Evolutionary conservation across 2,329 filamentous ascomycete genomes (phyloP).

Genomic region (Daldinia eschscholtzii): DNA sequence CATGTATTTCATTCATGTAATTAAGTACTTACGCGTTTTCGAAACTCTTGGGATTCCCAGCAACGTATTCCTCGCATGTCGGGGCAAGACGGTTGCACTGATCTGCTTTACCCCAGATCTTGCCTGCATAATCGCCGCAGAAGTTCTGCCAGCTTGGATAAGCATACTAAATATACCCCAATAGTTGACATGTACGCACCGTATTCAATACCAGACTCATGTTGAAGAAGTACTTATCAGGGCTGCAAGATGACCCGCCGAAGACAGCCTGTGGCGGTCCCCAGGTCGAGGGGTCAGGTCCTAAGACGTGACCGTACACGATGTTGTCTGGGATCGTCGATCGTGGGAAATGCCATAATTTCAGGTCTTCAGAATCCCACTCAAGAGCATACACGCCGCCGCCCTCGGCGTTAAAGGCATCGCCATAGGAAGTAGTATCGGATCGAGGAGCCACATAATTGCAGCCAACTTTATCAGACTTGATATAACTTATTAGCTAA

Average conservation of each 20-base stretch:
- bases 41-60: conserved; percentile 60
- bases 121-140: conserved; percentile 79
- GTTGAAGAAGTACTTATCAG: conserved; percentile 73
- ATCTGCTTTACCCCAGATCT: conserved; percentile 57
- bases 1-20: not conserved
- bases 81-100: conserved; percentile 57
- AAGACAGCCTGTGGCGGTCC: conserved; percentile 77
- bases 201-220: conserved; percentile 82
- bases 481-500: conserved; percentile 13
- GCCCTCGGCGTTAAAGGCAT: conserved; percentile 73
- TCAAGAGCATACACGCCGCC: conserved; percentile 79
- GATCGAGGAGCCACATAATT: conserved; percentile 57
- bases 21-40: conserved; percentile 52
- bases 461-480: conserved; percentile 63
- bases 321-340: conserved; percentile 75
- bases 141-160: conserved; percentile 66
- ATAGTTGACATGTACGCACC: conserved; percentile 47
- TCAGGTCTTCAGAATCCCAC: conserved; percentile 77
- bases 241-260: conserved; percentile 72
- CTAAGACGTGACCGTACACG: conserved; percentile 56
- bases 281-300: conserved; percentile 75
- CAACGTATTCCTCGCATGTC: conserved; percentile 63
- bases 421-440: conserved; percentile 67
- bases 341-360: conserved; percentile 83
- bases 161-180: conserved; percentile 1